A percentile compares a stretch with the other conserved stretches of the same genome.
Evolutionary conservation across 106 monocot species (phyloP).

Genomic region (Platanthera zijinensis): DNA sequence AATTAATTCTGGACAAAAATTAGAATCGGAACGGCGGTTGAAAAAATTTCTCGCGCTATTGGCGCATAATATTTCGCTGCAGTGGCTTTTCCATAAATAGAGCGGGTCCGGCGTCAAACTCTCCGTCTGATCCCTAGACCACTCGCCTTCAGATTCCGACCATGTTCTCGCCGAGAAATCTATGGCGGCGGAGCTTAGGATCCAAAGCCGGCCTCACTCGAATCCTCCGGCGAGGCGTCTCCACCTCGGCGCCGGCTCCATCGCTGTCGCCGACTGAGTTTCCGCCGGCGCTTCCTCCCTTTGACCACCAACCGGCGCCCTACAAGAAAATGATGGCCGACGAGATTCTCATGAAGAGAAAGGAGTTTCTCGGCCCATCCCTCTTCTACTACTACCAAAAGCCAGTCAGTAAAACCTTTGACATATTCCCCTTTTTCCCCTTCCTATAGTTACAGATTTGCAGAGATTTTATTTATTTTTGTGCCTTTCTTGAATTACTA

Average conservation of each 20-base stretch:
- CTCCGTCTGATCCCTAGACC: neutral
- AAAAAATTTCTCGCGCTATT: too few species aligned
- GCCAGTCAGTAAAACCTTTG: conserved; percentile 31
- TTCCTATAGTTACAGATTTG: neutral
- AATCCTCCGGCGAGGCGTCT: conserved; percentile 7
- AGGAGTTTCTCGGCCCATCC: conserved; percentile 73
- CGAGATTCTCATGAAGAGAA: conserved; percentile 72
- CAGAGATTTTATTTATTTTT: neutral
- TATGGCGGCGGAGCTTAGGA: conserved; percentile 21
- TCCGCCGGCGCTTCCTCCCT: conserved; percentile 56
- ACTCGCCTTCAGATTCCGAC: neutral
- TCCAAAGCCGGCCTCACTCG: conserved; percentile 18
- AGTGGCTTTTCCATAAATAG: neutral
- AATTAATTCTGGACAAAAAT: too few species aligned
- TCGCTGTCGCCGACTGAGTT: conserved; percentile 28
- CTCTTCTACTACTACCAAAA: conserved; percentile 90
- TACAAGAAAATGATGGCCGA: conserved; percentile 53
- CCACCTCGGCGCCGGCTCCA: conserved; percentile 19
- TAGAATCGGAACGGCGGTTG: too few species aligned
- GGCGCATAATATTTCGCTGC: too few species aligned
- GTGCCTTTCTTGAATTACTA: neutral
- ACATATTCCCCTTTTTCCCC: neutral
- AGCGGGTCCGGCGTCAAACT: neutral
- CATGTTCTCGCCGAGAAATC: conserved; percentile 5
- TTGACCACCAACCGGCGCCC: conserved; percentile 63